Base-by-base conservation (phyloP, 2,329 filamentous ascomycete species). In the Colletotrichum spaethianum region DNA sequence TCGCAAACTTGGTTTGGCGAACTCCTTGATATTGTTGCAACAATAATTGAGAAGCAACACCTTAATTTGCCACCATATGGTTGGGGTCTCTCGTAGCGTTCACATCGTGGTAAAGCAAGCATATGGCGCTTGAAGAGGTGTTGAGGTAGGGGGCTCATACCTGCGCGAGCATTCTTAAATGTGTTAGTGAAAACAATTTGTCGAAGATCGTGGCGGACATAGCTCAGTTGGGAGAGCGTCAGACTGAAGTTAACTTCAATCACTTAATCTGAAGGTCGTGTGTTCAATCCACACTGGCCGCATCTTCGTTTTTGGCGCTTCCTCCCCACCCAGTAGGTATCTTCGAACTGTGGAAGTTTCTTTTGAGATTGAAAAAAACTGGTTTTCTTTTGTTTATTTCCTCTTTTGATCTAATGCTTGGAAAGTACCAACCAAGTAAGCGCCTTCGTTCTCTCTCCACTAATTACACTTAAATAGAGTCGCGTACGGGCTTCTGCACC, bases 161-260 rank as follows among this genome's bases (percentile, higher is more conserved):
- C 26, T n/a, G n/a, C n/a, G n/a, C n/a, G n/a, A n/a, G n/a, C 18
- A 3, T 6, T 50, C 33, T 23, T 67, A 36, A 4, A 0, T 2
- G 6, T 3, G 16, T 3, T 14, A 3, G 1, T 9, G 0, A 11
- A 0, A 0, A 0, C n/a, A 1, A 0, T 6, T 2, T 0, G 0
- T 44, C 36, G 59, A 68, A 53, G 42, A 59, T 33, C 4, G 50
- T 52, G 59, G 69, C 64, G 69, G 69, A 72, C 69, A 72, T 72
- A 72, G 69, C 69, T 72, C 69, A 72, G 69, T 72, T 72, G 69
- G 69, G 69, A 72, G 68, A 72, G 69, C 69, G 69, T 72, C 64
- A 72, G 69, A 72, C 64, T 72, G 69, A 72, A 72, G 69, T 72
- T 2, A 72, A 72, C 69, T 72, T 68, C 69, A 68, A n/a, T 68